Evolutionary conservation across 2,329 filamentous ascomycete species (phyloP).

Genomic region (Corinectria fuckeliana): DNA sequence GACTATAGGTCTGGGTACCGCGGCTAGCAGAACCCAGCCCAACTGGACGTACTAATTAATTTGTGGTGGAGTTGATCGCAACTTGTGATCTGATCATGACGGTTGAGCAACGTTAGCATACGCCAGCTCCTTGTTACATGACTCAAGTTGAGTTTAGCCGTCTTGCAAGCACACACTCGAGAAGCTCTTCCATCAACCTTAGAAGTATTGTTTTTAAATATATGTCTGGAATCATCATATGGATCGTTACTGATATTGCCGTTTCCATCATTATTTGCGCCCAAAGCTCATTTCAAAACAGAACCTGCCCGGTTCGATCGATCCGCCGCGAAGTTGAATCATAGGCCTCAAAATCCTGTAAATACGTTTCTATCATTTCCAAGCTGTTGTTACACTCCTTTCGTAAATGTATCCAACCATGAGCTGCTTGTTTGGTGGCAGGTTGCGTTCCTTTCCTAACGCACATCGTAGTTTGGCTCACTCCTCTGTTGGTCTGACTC

Average conservation of each 20-base stretch:
- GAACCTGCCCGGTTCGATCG: background rate
- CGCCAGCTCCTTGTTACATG: background rate
- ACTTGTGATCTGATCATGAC: slow-evolving; percentile 9
- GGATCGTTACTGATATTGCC: slow-evolving; percentile 17
- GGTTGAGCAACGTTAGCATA: background rate
- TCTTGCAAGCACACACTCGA: background rate
- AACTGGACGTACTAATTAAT: background rate
- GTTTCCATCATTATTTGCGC: slow-evolving; percentile 11
- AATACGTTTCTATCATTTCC: slow-evolving; percentile 11
- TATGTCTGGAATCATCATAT: slow-evolving; percentile 3
- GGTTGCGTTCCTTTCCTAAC: background rate
- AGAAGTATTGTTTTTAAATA: background rate
- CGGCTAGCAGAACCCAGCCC: background rate
- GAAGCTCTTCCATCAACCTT: no score
- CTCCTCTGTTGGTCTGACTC: background rate
- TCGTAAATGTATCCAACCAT: slow-evolving; percentile 10
- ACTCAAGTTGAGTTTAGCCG: no score
- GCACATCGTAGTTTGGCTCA: background rate
- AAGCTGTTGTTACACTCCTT: background rate
- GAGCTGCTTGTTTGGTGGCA: background rate
- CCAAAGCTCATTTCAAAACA: slow-evolving; percentile 1
- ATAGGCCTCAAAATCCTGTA: background rate
- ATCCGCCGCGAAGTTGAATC: background rate
- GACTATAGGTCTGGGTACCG: background rate
- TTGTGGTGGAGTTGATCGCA: background rate